Percentiles rank a stretch among this genome's conserved stretches.
Evolutionary conservation across 1,284 basidiomycete genomes (phyloP).

Genomic region (Tremellales sp.): DNA sequence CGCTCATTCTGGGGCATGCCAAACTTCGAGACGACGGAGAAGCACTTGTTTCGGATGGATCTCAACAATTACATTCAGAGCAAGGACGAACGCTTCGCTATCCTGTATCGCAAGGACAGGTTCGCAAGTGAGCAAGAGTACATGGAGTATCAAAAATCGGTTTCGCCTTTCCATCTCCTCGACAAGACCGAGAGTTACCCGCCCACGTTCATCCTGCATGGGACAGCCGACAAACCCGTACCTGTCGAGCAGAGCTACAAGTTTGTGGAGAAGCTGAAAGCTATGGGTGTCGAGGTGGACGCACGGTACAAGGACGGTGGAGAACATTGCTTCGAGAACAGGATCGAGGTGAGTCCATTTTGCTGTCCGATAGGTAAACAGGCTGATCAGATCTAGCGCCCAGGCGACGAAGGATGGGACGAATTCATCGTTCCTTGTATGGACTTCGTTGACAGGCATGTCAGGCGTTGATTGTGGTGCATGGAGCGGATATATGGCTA

Average conservation of each 20-base stretch:
- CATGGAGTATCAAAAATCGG: conserved; percentile 1
- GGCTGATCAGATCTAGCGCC: conserved; percentile 10
- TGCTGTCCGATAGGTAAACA: not conserved
- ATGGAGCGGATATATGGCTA: not conserved
- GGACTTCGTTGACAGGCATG: conserved; percentile 23
- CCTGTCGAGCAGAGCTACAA: conserved; percentile 15
- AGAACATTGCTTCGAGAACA: conserved; percentile 23
- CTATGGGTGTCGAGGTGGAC: conserved; percentile 8
- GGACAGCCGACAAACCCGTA: conserved; percentile 18
- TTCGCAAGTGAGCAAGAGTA: conserved; percentile 12
- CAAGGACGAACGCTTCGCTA: conserved; percentile 3
- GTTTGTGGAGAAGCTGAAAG: conserved; percentile 14
- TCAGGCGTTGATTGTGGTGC: conserved; percentile 1
- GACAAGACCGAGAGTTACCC: conserved; percentile 15
- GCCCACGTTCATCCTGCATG: conserved; percentile 27
- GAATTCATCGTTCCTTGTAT: conserved; percentile 20
- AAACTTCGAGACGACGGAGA: conserved; percentile 7
- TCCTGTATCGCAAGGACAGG: conserved; percentile 13
- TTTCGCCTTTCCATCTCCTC: conserved; percentile 12
- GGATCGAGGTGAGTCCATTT: conserved; percentile 18
- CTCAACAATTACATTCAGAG: conserved; percentile 8
- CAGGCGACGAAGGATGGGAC: conserved; percentile 22
- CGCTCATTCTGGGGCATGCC: conserved; percentile 11
- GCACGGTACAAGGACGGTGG: conserved; percentile 16
- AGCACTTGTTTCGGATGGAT: conserved; percentile 16